phyloP scores from a whole-genome alignment of 176 grass and related monocot genomes.

The barley (Hordeum vulgare) region DNA sequence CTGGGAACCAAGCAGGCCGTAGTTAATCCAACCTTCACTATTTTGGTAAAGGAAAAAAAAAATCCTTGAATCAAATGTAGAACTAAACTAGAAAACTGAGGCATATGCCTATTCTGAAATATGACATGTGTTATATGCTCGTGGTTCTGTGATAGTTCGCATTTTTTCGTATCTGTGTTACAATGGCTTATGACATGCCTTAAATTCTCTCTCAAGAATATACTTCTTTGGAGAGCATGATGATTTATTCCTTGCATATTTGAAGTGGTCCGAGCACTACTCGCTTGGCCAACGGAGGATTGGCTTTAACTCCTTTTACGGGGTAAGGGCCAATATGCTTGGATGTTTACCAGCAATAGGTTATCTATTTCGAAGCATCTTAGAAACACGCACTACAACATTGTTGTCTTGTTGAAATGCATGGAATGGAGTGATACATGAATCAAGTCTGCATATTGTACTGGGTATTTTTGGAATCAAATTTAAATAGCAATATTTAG shows the following conservation, averaged over 20 bases:
- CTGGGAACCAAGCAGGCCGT: neutral
- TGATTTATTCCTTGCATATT: neutral
- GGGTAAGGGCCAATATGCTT: neutral
- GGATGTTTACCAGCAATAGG: neutral
- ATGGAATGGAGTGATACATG: neutral
- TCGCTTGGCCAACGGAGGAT: neutral
- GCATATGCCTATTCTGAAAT: neutral
- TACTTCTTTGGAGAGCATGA: neutral
- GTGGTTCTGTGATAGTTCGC: neutral
- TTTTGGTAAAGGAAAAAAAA: neutral
- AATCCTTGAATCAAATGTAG: neutral
- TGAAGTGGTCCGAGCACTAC: neutral
- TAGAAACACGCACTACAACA: neutral
- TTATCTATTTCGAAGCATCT: neutral
- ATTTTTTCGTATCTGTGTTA: neutral
- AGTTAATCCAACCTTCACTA: neutral
- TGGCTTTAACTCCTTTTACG: neutral
- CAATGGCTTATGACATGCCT: neutral
- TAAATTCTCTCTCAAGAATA: constrained; percentile 8
- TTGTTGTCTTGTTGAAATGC: neutral
- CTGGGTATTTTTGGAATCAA: neutral
- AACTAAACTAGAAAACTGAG: neutral
- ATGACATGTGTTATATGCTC: neutral
- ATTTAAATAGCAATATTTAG: neutral
- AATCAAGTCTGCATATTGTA: neutral